A percentile compares a stretch with the other conserved stretches of the same genome.
These are phyloP conservation scores for Penicillium samsonianum DNA, from an alignment of 495 filamentous ascomycete genomes.

Conservation along the genomic window DNA sequence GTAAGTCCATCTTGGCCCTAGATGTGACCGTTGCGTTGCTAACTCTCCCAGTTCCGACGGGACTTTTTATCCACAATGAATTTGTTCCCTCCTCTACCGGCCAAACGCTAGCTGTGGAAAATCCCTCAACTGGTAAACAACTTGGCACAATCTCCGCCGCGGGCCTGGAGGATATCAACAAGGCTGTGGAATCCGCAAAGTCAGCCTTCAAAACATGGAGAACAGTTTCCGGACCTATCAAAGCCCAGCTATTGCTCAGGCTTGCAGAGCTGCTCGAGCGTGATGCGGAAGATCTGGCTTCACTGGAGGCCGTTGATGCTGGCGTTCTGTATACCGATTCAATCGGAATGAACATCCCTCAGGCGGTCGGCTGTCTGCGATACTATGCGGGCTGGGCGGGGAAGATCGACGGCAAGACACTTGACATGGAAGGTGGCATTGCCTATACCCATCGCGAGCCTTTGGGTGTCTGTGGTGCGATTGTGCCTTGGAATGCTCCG, in stretches of 20 bases:
- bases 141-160: conserved; percentile 32
- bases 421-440: conserved; percentile 29
- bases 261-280: conserved; percentile 36
- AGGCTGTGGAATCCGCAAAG: conserved; percentile 57
- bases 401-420: conserved; percentile 35
- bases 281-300: conserved; percentile 25
- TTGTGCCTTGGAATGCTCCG: conserved; percentile 41
- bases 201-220: conserved; percentile 30
- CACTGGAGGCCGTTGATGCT: conserved; percentile 35
- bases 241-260: conserved; percentile 48
- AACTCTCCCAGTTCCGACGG: conserved; percentile 23
- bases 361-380: conserved; percentile 26
- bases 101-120: conserved; percentile 27
- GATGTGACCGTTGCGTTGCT: not conserved
- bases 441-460: conserved; percentile 37
- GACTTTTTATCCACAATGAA: conserved; percentile 45
- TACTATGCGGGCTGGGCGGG: conserved; percentile 42
- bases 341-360: conserved; percentile 27
- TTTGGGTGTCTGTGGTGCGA: conserved; percentile 39
- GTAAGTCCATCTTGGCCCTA: conserved; percentile 1
- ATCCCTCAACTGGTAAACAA: conserved; percentile 32
- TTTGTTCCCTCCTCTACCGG: conserved; percentile 26
- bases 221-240: conserved; percentile 42
- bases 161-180: conserved; percentile 42
- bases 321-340: conserved; percentile 27